Evolutionary conservation across 2,329 filamentous ascomycete genomes (phyloP).

Genomic region (Cadophora sp.): DNA sequence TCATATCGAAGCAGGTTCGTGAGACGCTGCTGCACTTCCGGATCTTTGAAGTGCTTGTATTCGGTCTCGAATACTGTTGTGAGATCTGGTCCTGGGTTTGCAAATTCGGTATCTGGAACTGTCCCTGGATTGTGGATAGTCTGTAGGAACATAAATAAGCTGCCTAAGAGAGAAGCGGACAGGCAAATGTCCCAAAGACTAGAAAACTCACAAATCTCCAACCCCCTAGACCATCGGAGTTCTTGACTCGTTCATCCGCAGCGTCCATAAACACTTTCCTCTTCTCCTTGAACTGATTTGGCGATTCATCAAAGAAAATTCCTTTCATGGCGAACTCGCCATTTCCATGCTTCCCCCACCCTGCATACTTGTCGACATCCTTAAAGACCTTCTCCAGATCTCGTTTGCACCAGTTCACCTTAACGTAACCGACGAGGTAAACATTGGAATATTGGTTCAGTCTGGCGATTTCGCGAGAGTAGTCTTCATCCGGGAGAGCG

Average conservation of each 20-base stretch:
- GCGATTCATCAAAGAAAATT: constrained; percentile 35
- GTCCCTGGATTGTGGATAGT: constrained; percentile 33
- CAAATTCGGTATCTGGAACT: constrained; percentile 26
- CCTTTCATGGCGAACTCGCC: constrained; percentile 26
- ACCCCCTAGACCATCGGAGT: constrained; percentile 16
- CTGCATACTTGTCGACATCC: constrained; percentile 29
- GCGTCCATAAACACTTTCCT: constrained; percentile 22
- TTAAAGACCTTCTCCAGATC: constrained; percentile 18
- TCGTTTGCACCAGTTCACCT: constrained; percentile 21
- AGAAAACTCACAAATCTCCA: constrained; percentile 24
- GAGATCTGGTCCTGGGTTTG: constrained; percentile 26
- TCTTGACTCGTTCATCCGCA: constrained; percentile 23
- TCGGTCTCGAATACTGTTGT: constrained; percentile 25
- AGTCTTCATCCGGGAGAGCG: constrained; percentile 20
- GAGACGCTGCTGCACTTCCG: constrained; percentile 14
- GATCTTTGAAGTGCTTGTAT: constrained; percentile 20
- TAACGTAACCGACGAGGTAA: constrained; percentile 19
- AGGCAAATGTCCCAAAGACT: background rate
- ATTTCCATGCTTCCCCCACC: constrained; percentile 24
- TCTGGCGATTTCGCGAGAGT: constrained; percentile 18
- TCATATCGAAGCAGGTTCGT: constrained; percentile 18
- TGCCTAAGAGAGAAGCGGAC: background rate
- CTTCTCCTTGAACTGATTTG: constrained; percentile 24
- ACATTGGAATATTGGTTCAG: constrained; percentile 20
- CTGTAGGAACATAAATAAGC: constrained; percentile 6